Conservation (phyloP, 495 filamentous ascomycete species). For the Penicillium canescens region DNA sequence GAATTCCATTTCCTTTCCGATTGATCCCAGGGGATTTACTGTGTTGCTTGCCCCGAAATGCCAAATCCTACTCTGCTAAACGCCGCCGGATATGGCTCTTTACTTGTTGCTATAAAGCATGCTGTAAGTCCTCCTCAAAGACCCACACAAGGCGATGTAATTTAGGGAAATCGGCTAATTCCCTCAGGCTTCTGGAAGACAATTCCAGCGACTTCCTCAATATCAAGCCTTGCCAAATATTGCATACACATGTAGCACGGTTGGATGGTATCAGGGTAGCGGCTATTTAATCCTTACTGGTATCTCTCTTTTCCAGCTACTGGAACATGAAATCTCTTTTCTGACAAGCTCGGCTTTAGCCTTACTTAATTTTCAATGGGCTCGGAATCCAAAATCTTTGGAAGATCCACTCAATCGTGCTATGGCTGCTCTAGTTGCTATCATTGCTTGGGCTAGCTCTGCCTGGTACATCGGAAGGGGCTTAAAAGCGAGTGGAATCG, state of each 20-base stretch:
- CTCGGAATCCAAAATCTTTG: slow-evolving; percentile 19
- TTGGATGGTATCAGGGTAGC: slow-evolving; percentile 36
- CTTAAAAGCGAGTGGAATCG: slow-evolving; percentile 11
- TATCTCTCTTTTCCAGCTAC: slow-evolving; percentile 5
- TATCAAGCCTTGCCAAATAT: slow-evolving; percentile 27
- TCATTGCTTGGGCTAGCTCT: slow-evolving; percentile 27
- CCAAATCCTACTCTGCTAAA: slow-evolving; percentile 12
- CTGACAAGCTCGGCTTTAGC: slow-evolving; percentile 7
- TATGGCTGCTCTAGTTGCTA: slow-evolving; percentile 24
- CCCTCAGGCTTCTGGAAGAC: neutral
- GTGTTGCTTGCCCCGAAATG: neutral
- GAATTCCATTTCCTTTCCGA: neutral
- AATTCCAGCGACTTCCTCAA: slow-evolving; percentile 13
- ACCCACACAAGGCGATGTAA: neutral
- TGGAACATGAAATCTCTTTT: neutral
- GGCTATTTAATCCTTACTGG: slow-evolving; percentile 29
- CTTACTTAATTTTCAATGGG: slow-evolving; percentile 31
- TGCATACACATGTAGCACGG: slow-evolving; percentile 28
- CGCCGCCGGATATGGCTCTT: slow-evolving; percentile 14
- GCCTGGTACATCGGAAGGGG: slow-evolving; percentile 29
- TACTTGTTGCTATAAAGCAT: slow-evolving; percentile 12
- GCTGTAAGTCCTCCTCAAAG: slow-evolving; percentile 6
- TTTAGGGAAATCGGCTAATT: neutral
- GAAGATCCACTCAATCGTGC: slow-evolving; percentile 23
- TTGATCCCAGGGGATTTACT: neutral